A percentile compares a stretch with the other conserved stretches of the same genome.
phyloP scores from a whole-genome alignment of 2,329 filamentous ascomycete species.

The Dactylellina sp. region DNA sequence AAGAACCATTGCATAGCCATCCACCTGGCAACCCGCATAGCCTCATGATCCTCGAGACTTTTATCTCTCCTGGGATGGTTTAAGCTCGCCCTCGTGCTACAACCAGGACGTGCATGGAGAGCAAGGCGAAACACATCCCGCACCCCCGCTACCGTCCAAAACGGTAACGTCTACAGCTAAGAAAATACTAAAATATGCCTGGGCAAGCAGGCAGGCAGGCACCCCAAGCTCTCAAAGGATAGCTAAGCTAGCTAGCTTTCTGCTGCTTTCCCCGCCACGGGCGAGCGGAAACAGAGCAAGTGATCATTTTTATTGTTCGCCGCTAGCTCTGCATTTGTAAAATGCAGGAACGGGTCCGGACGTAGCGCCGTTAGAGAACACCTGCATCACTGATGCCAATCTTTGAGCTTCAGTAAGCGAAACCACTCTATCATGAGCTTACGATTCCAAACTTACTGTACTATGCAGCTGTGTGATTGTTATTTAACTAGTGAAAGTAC shows the following conservation, averaged over 20 bases:
- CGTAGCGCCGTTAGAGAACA: constrained; percentile 44
- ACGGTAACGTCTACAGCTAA: no score
- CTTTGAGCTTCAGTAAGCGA: background rate
- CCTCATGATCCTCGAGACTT: no score
- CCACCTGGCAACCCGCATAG: constrained; percentile 2
- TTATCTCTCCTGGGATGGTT: background rate
- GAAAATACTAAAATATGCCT: no score
- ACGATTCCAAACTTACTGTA: background rate
- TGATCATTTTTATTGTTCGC: constrained; percentile 4
- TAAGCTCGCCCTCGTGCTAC: background rate
- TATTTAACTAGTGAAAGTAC: constrained; percentile 8
- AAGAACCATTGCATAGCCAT: background rate
- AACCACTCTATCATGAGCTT: constrained; percentile 14
- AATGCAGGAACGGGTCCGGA: constrained; percentile 52
- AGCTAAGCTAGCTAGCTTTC: no score
- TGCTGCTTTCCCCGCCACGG: constrained; percentile 38
- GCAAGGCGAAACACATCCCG: background rate
- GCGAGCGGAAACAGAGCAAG: constrained; percentile 50
- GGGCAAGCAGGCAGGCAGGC: constrained; percentile 3
- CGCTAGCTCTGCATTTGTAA: no score
- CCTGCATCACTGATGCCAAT: background rate
- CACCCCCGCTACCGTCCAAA: background rate
- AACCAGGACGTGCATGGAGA: no score
- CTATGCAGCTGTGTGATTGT: no score
- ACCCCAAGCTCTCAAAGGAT: constrained; percentile 2